Evolutionary conservation across 495 filamentous ascomycete genomes (phyloP).

Genomic region (Neurospora africana): DNA sequence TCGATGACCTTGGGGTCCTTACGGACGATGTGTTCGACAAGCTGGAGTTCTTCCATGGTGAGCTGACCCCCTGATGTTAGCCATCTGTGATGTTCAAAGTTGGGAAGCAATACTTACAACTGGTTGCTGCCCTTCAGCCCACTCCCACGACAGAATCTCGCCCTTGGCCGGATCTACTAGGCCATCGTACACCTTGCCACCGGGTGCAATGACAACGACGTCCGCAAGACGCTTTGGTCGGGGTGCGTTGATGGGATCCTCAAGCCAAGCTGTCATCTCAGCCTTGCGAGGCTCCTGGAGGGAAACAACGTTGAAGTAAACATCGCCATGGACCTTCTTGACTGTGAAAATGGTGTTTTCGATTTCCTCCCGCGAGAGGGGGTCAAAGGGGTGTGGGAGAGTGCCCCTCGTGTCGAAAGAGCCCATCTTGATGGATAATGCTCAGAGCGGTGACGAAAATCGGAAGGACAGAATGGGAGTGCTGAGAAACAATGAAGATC

Average conservation of each 20-base stretch:
- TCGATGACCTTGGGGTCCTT: conserved; percentile 85
- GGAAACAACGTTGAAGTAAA: conserved; percentile 86
- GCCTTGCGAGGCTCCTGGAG: conserved; percentile 79
- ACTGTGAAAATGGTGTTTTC: conserved; percentile 60
- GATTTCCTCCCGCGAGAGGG: conserved; percentile 68
- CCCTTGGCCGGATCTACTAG: conserved; percentile 64
- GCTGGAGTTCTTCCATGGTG: conserved; percentile 87
- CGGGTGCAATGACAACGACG: conserved; percentile 73
- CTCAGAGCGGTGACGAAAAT: not conserved
- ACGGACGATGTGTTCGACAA: conserved; percentile 72
- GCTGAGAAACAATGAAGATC: not conserved
- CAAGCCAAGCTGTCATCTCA: conserved; percentile 78
- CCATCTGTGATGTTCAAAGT: not conserved
- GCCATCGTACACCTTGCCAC: conserved; percentile 76
- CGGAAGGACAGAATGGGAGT: not conserved
- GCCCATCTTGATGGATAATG: conserved; percentile 12
- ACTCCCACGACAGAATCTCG: conserved; percentile 66
- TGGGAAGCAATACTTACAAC: conserved; percentile 39
- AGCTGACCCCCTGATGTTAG: conserved; percentile 41
- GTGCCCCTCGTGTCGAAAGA: conserved; percentile 4
- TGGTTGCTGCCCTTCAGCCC: conserved; percentile 72
- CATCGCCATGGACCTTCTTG: conserved; percentile 55
- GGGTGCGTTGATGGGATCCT: conserved; percentile 45
- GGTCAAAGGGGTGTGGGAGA: conserved; percentile 70
- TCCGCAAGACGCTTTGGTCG: conserved; percentile 70